Conservation (phyloP, 2,329 filamentous ascomycete genomes). For the Podosphaera leucotricha region DNA sequence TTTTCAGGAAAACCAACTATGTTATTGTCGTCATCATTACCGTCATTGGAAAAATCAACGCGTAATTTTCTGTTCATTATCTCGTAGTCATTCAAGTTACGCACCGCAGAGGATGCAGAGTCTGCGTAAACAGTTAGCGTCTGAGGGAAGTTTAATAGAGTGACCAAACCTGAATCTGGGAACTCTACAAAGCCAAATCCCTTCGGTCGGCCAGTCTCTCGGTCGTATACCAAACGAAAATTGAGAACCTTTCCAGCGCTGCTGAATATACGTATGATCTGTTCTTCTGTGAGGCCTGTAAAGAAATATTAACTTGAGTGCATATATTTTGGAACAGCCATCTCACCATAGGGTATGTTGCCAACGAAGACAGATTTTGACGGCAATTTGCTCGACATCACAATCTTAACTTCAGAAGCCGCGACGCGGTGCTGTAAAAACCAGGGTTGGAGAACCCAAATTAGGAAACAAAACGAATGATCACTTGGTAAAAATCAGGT, state of each 20-base stretch:
- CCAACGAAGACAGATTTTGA: constrained; percentile 67
- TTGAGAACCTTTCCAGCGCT: constrained; percentile 74
- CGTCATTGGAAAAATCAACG: constrained; percentile 90
- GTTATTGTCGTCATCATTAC: constrained; percentile 33
- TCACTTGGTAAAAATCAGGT: background rate
- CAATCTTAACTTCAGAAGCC: background rate
- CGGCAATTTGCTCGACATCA: constrained; percentile 45
- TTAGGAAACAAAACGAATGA: background rate
- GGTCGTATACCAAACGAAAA: constrained; percentile 86
- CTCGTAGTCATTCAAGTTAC: constrained; percentile 87
- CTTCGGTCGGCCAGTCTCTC: constrained; percentile 82
- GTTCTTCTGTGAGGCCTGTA: constrained; percentile 81
- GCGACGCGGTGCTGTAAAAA: background rate
- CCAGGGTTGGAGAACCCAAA: background rate
- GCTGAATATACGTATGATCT: constrained; percentile 83
- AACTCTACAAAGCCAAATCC: constrained; percentile 96
- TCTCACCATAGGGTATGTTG: constrained; percentile 58
- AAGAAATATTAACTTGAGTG: background rate
- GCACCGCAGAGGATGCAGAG: constrained; percentile 75
- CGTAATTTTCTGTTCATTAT: constrained; percentile 84
- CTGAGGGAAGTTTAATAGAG: constrained; percentile 1
- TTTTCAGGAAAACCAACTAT: constrained; percentile 1
- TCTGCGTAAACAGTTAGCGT: constrained; percentile 20
- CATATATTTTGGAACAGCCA: background rate
- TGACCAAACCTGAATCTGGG: constrained; percentile 49